Evolutionary conservation across 352 stramenopile genomes (phyloP), one percentile per base, ranked within the genome.

Genomic region (Phytophthora colocasiae): DNA sequence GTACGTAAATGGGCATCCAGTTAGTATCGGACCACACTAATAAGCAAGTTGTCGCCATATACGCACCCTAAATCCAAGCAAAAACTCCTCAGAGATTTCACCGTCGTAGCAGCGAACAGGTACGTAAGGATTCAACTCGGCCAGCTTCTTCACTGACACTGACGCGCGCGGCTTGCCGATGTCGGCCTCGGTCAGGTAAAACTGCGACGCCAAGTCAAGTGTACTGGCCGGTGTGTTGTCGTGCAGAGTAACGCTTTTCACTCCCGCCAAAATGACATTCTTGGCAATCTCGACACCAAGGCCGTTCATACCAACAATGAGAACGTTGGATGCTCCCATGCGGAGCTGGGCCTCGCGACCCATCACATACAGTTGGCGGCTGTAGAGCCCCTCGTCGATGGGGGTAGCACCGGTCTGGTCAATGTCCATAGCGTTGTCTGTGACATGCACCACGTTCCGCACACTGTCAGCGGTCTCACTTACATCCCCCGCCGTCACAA

Each of bases 281-380:
- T 99, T 99, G 38, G 97, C 97, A 31, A 99, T 92, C 77, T 99
- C 98, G 10, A 98, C 95, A 38, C 97, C 97, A 6, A 99, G 81
- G 0, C 97, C 97, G 45, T 97, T 97, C 26, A 97, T 75, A 1
- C 98, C 98, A 54, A 99, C 73, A 63, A 99, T 83, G 34, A 99
- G 86, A 27, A 99, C 97, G 50, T 97, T 96, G 14, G 92, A 93
- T 17, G 81, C 77, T 64, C 96, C 96, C 97, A 99, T 99, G 43
- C 96, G 90, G 61, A 93, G 80, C 84, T 99, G 97, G 12, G 98
- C 98, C 68, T 99, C 98, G 73, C 98, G 97, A 22, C 98, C 98
- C 95, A 99, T 99, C 22, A 99, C 98, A 69, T 99, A 99, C 9
- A 99, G 88, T 86, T 99, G 98, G 34, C 94, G 89, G 68, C 87